Percentiles rank a stretch among this genome's conserved stretches.
Conservation (phyloP, 805 yeast species). For the Pichia scutulata region DNA sequence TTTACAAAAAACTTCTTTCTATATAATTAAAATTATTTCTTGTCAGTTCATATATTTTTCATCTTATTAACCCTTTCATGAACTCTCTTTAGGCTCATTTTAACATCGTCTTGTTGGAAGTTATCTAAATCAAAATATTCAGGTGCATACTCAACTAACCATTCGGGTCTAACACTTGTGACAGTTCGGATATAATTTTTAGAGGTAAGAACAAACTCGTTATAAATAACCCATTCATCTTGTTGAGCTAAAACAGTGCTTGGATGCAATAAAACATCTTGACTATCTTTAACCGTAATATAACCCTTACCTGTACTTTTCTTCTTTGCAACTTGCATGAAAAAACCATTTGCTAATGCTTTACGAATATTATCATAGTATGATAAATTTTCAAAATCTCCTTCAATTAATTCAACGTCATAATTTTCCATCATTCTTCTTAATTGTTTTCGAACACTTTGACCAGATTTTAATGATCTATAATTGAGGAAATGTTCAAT, state of each 20-base stretch:
- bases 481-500: conserved; percentile 80
- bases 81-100: conserved; percentile 59
- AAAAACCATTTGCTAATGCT: conserved; percentile 87
- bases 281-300: conserved; percentile 90
- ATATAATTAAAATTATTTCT: neutral
- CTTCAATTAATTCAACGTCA: conserved; percentile 65
- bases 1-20: neutral
- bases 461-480: conserved; percentile 81
- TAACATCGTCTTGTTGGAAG: conserved; percentile 65
- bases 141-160: conserved; percentile 81
- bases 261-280: conserved; percentile 92
- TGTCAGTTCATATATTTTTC: conserved; percentile 15
- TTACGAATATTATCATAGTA: conserved; percentile 76
- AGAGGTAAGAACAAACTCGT: conserved; percentile 90
- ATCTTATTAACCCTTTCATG: conserved; percentile 38
- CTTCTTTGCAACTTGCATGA: conserved; percentile 97
- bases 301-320: conserved; percentile 76
- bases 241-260: conserved; percentile 84
- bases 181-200: conserved; percentile 93
- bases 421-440: conserved; percentile 74
- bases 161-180: conserved; percentile 82
- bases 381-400: conserved; percentile 53
- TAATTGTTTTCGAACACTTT: conserved; percentile 77
- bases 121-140: conserved; percentile 56
- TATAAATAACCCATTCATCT: conserved; percentile 89